Evolutionary conservation across 768 basidiomycete species (phyloP), one percentile per base, ranked within the genome.

Genomic region (Lactifluus echinatus): DNA sequence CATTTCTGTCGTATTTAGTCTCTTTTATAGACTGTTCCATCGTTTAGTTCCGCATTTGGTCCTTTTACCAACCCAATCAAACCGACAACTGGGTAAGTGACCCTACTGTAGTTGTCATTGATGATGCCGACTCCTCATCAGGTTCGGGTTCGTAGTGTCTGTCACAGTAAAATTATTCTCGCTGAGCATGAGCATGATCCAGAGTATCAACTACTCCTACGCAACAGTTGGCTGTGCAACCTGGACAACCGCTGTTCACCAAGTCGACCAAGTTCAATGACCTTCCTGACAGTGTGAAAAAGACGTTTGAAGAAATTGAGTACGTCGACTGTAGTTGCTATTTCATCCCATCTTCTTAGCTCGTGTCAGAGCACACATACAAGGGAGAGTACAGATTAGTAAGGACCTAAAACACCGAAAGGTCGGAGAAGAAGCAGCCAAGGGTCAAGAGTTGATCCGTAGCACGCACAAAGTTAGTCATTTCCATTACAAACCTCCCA

Each of bases 191-290:
- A 63, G 57, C 39, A 44, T 51, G 19, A 51, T 54, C 23, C 64
- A 62, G 37, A 52, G 44, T 50, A 33, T 37, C 44, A 8, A 39
- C 29, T 29, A 8, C 42, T 34, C 40, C 34, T 33, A 44, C 12
- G 42, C 60, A 61, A 4, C 64, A 43, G 34, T 39, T 12, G 28
- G 23, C 47, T 5, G 63, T 64, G 34, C 63, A 52, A 28, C n/a
- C 54, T 2, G 65, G 64, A 28, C 63, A 68, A 28, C 74, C 76
- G 10, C 72, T 73, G 6, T 79, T 84, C 63, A 74, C 74, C 28
- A 77, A 73, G 55, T 73, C 76, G 0, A 88, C 87, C 0, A 91
- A 89, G 66, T 92, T 89, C 69, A 92, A 91, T 53, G 89, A 92
- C 66, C 70, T 91, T 3, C 83, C 87, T 1, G 88, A 91, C 50